Percentiles rank a stretch among this genome's conserved stretches.
Conservation (phyloP, 2,329 filamentous ascomycete genomes). For the Pyricularia pennisetigena region DNA sequence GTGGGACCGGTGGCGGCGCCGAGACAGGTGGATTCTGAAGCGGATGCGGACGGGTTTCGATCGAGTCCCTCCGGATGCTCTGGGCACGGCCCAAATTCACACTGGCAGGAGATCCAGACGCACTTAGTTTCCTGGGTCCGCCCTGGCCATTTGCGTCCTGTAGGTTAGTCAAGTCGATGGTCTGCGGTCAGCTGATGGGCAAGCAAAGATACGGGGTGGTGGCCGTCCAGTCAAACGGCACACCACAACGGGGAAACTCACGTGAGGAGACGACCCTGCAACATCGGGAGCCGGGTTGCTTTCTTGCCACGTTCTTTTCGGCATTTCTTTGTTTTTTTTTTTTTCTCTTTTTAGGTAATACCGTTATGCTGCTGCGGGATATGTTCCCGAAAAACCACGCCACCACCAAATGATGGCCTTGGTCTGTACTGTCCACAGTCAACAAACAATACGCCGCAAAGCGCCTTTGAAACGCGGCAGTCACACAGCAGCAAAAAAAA, state of each 20-base stretch:
- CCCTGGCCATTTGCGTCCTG: background rate
- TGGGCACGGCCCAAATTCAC: background rate
- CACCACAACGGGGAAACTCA: background rate
- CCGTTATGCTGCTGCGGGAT: background rate
- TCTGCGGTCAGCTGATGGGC: background rate
- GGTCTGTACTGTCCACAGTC: background rate
- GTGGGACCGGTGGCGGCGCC: background rate
- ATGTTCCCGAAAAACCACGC: too few species aligned
- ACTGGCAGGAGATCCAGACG: background rate
- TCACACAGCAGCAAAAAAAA: background rate
- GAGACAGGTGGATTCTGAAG: background rate
- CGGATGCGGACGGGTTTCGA: background rate
- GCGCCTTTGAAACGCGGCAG: background rate
- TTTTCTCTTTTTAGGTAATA: background rate
- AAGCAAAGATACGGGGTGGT: background rate
- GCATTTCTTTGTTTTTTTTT: background rate
- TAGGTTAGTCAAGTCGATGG: background rate
- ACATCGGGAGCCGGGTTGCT: background rate
- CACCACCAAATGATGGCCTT: background rate
- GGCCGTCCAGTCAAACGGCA: background rate
- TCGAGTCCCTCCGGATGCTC: background rate
- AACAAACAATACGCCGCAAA: background rate
- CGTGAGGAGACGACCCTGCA: background rate
- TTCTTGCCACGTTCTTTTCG: background rate
- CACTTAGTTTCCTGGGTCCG: background rate